Evolutionary conservation across 1,284 basidiomycete genomes (phyloP).

Genomic region (Fomes fomentarius): DNA sequence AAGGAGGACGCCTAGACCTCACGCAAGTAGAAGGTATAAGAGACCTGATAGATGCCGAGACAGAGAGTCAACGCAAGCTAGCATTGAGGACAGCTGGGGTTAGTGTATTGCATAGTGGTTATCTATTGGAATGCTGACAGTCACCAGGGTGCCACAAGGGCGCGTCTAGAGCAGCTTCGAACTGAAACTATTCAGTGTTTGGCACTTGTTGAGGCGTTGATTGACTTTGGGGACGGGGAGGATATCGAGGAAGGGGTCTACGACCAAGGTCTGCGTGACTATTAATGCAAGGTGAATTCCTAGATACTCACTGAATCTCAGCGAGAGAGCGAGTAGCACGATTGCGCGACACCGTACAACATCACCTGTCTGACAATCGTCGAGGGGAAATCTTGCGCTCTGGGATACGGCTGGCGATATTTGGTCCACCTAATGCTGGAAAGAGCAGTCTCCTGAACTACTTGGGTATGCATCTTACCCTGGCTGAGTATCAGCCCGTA

Average conservation of each 20-base stretch:
- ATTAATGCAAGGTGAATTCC: not conserved
- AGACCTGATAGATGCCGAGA: constrained; percentile 86
- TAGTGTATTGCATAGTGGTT: no score
- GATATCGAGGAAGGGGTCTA: constrained; percentile 81
- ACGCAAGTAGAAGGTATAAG: constrained; percentile 86
- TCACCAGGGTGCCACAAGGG: constrained; percentile 58
- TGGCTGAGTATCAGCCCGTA: not conserved
- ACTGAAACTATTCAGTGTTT: constrained; percentile 69
- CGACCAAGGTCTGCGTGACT: constrained; percentile 51
- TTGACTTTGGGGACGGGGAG: constrained; percentile 91
- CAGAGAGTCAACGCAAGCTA: constrained; percentile 75
- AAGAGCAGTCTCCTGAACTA: constrained; percentile 87
- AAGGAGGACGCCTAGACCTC: constrained; percentile 78
- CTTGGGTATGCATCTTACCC: constrained; percentile 54
- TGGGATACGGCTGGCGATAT: constrained; percentile 82
- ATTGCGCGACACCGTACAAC: constrained; percentile 53
- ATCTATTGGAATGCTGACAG: no score
- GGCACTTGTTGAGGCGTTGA: constrained; percentile 82
- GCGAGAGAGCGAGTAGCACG: constrained; percentile 50
- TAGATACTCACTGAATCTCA: constrained; percentile 26
- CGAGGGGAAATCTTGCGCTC: constrained; percentile 84
- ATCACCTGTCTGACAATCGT: constrained; percentile 66
- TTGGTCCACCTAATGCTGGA: constrained; percentile 89
- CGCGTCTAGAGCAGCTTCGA: constrained; percentile 66
- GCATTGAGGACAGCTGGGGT: constrained; percentile 74